Conservation (phyloP, 495 filamentous ascomycete species). For the Daldinia loculata region DNA sequence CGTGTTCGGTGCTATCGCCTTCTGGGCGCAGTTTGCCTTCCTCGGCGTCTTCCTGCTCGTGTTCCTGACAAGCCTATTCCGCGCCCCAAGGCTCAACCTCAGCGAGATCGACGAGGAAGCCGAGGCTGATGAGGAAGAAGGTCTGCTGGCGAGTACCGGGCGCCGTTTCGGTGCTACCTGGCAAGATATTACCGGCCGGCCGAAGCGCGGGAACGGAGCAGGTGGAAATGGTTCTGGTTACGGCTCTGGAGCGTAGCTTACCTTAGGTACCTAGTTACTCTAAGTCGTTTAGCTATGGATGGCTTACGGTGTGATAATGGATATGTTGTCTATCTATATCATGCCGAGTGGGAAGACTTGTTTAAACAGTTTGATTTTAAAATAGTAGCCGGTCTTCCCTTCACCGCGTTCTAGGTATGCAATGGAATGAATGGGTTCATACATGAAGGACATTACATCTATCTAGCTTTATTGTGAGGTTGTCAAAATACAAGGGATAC, state of each 20-base stretch:
- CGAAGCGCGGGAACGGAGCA: conserved; percentile 13
- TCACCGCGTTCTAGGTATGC: background rate
- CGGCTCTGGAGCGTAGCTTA: background rate
- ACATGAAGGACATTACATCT: background rate
- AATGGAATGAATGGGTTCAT: background rate
- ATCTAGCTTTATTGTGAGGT: background rate
- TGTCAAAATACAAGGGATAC: conserved; percentile 2
- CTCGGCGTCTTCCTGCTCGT: conserved; percentile 83
- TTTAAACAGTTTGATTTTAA: background rate
- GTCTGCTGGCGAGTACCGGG: conserved; percentile 81
- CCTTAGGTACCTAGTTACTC: background rate
- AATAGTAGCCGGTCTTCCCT: background rate
- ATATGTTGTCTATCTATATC: background rate
- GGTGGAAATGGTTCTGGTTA: conserved; percentile 7
- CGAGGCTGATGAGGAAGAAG: conserved; percentile 95
- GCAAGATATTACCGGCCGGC: conserved; percentile 79
- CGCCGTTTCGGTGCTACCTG: conserved; percentile 83
- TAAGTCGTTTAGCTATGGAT: background rate
- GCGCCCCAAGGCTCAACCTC: conserved; percentile 78
- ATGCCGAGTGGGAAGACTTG: background rate
- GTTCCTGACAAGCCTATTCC: conserved; percentile 76
- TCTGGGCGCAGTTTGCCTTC: conserved; percentile 96
- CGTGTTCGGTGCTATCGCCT: conserved; percentile 90
- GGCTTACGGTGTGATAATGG: too few species aligned
- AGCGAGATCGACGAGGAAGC: conserved; percentile 84